phyloP scores from a whole-genome alignment of 306 rosid genomes.

The Fagus crenata region DNA sequence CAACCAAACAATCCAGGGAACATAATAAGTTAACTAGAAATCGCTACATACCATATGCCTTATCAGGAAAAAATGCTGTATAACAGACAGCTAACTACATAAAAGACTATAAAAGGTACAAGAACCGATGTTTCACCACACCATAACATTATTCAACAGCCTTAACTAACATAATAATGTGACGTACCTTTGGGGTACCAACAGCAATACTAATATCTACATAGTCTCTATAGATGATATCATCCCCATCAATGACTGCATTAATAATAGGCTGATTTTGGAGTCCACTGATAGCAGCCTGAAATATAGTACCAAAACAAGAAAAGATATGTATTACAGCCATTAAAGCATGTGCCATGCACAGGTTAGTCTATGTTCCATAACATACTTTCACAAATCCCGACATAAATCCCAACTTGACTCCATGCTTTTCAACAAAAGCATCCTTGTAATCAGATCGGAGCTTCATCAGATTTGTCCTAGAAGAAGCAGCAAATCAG shows the following conservation, averaged over 20 bases:
- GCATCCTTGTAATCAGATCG: conserved; percentile 88
- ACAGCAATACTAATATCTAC: conserved; percentile 81
- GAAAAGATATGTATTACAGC: conserved; percentile 12
- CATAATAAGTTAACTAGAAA: too few relatives aligned
- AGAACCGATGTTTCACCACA: conserved; percentile 5
- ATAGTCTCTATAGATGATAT: conserved; percentile 77
- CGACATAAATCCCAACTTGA: conserved; percentile 84
- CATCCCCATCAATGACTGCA: conserved; percentile 90
- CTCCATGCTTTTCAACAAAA: conserved; percentile 82
- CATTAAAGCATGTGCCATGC: conserved; percentile 2
- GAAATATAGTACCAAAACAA: conserved; percentile 24
- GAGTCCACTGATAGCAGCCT: conserved; percentile 87
- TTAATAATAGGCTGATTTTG: conserved; percentile 75
- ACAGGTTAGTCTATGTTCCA: conserved; percentile 10
- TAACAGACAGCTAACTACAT: too few relatives aligned
- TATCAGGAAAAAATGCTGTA: too few relatives aligned
- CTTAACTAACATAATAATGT: conserved; percentile 18
- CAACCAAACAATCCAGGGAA: not conserved
- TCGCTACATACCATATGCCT: too few relatives aligned
- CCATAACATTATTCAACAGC: conserved; percentile 12
- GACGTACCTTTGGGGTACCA: conserved; percentile 71
- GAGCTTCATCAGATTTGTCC: conserved; percentile 91
- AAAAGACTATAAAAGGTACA: not conserved
- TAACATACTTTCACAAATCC: conserved; percentile 71
- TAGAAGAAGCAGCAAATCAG: conserved; percentile 41